Evolutionary conservation across 805 yeast species (phyloP), one percentile per base, ranked within the genome.

Genomic region (Metschnikowia vanudenii): DNA sequence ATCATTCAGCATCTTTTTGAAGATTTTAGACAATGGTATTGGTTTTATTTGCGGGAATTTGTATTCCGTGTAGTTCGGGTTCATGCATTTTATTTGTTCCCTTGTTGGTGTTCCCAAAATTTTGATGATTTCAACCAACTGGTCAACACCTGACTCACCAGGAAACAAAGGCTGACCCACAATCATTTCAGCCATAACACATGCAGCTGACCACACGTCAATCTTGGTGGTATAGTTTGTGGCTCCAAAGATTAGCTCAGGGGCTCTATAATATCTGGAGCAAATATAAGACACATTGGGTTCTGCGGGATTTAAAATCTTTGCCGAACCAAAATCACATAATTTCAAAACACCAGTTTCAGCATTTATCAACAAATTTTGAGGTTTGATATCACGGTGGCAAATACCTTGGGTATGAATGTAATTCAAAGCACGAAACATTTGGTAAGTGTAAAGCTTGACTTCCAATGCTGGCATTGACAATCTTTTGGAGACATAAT

Each of bases 161-260:
- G 99, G 99, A 71, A 94, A 94, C 54, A 94, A 73, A 12, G 99
- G 99, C 64, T 90, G 97, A 14, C 99, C 98, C 47, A 94, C 76
- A 53, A 91, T 81, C 59, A 94, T 73, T 69, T 94, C 99, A 4
- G 98, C 98, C 88, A 94, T 90, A 18, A 94, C 99, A 73, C 99
- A 94, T 17, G 96, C 97, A 12, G 96, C 89, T 12, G 96, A 88
- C 99, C 99, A 94, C 39, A 94, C 81, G 65, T 94, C 99, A 55
- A 94, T 94, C 66, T 92, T 91, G 26, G 97, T 90, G 7, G 98
- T 89, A 68, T 94, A 94, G 67, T 91, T 88, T 22, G 96, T 86
- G 12, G 98, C 96, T 16, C 98, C 99, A 72, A 94, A 94, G 50
- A 94, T 94, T 57, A 94, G 80, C 68, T 94, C 99, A 0, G 99